These are phyloP conservation scores for Arachnomyces sp. DNA, from an alignment of 2,329 filamentous ascomycete species.

Conservation along the genomic window DNA sequence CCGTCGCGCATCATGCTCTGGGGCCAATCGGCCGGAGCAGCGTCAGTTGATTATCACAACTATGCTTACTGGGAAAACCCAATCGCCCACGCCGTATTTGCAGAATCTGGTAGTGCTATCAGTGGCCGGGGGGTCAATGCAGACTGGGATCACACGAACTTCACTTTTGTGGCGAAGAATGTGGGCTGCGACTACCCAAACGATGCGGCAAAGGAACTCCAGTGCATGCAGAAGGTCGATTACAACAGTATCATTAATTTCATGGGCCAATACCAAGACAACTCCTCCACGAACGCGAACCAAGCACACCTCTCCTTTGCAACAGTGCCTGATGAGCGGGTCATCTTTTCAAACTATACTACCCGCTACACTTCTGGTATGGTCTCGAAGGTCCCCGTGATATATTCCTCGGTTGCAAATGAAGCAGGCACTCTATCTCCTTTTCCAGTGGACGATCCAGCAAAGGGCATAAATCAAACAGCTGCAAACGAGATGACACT, in stretches of 20 bases:
- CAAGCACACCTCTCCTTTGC: neutral
- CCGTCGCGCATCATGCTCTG: no score
- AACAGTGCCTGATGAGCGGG: neutral
- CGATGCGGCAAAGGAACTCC: neutral
- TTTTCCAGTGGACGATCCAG: neutral
- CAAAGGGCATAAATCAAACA: no score
- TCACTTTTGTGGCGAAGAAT: neutral
- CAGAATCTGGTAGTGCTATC: constrained; percentile 25
- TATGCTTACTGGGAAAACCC: constrained; percentile 23
- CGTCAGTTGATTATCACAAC: constrained; percentile 21
- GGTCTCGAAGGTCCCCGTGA: no score
- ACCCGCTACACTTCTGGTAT: neutral
- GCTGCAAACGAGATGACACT: neutral
- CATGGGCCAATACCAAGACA: neutral
- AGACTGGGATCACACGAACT: no score
- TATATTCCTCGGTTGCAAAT: neutral
- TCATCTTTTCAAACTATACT: neutral
- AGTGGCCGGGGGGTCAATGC: no score
- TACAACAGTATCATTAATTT: neutral
- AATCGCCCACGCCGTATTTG: constrained; percentile 19
- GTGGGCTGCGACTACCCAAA: no score
- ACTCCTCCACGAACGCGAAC: neutral
- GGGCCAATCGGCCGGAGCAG: constrained; percentile 13
- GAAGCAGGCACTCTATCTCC: neutral
- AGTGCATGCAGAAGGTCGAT: neutral